Conservation (phyloP, 306 rosid species). For the Fragaria nilgerrensis region DNA sequence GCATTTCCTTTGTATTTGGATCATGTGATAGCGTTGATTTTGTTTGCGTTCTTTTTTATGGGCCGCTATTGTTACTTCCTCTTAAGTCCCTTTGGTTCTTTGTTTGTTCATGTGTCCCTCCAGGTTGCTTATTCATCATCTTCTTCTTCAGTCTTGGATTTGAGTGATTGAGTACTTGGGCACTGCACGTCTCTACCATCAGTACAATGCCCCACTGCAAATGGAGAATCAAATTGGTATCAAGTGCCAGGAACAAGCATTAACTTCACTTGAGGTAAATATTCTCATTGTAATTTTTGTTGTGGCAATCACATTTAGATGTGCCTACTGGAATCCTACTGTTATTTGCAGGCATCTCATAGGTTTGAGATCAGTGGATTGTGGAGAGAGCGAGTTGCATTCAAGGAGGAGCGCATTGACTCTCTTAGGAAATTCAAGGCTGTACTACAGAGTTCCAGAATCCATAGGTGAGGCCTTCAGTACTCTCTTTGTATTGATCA, state of each 20-base stretch:
- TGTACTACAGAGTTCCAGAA: neutral
- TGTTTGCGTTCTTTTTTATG: too few species aligned
- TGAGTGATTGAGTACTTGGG: neutral
- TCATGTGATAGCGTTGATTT: too few species aligned
- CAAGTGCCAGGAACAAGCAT: neutral
- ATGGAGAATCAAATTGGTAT: neutral
- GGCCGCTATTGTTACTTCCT: too few species aligned
- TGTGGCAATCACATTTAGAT: neutral
- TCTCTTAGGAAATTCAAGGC: neutral
- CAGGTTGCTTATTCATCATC: neutral
- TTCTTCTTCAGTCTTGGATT: neutral
- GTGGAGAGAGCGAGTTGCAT: neutral
- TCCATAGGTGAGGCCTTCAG: neutral
- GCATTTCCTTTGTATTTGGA: too few species aligned
- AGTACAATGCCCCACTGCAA: neutral
- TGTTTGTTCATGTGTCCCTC: neutral
- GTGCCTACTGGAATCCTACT: neutral
- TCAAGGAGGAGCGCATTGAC: neutral
- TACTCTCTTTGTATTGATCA: neutral
- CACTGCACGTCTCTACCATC: neutral
- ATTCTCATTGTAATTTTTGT: neutral
- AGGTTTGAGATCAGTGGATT: neutral
- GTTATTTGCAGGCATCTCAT: neutral
- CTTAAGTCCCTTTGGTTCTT: too few species aligned
- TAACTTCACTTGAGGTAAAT: neutral